Percentiles rank a stretch among this genome's conserved stretches.
Conservation (phyloP, 345 rosid species). For the Lenwebbia sp. region DNA sequence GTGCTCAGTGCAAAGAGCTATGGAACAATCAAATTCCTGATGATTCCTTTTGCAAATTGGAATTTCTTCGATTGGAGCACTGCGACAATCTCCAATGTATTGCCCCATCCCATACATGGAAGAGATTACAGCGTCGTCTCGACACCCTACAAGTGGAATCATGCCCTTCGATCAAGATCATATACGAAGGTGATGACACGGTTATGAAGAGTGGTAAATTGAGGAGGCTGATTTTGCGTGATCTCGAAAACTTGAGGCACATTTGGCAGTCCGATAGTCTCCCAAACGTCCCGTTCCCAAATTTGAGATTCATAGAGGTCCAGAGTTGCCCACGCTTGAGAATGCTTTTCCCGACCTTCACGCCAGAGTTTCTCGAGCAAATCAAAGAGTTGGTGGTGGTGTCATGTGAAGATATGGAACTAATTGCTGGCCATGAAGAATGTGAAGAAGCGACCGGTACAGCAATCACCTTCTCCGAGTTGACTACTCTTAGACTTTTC, state of each 20-base stretch:
- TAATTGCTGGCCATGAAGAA: neutral
- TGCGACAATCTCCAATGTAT: neutral
- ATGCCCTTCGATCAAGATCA: neutral
- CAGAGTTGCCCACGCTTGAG: neutral
- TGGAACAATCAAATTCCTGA: too few species aligned
- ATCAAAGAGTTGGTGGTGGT: neutral
- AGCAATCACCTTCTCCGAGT: neutral
- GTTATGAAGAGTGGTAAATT: neutral
- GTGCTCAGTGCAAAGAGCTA: too few species aligned
- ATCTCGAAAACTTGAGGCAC: neutral
- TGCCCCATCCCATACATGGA: neutral
- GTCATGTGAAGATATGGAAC: neutral
- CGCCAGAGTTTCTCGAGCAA: neutral
- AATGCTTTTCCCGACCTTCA: neutral
- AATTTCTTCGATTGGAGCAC: rapidly evolving
- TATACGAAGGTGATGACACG: neutral
- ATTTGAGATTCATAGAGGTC: rapidly evolving
- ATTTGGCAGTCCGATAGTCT: neutral
- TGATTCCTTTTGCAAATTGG: too few species aligned
- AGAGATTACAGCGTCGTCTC: rapidly evolving
- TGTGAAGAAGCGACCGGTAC: rapidly evolving
- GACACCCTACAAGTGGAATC: rapidly evolving
- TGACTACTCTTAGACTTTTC: neutral
- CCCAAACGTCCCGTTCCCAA: neutral
- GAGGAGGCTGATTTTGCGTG: rapidly evolving